Evolutionary conservation across 257 asterid genomes (phyloP), one percentile per base, ranked within the genome.

Genomic region (Perilla frutescens): DNA sequence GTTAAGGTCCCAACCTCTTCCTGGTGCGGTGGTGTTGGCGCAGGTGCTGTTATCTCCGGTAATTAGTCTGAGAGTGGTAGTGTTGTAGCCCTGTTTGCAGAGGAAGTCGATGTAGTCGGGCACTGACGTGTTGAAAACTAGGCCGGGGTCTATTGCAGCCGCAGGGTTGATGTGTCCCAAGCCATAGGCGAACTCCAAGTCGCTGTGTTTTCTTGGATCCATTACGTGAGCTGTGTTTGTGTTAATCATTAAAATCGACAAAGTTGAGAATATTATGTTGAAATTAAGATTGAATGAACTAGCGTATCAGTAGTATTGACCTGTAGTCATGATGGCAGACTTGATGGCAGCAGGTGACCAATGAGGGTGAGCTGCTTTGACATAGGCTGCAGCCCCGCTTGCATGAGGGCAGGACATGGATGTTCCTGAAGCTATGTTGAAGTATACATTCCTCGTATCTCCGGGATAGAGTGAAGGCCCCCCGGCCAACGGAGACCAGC

Each of bases 401-500:
- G 84, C 86, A 49, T 84, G 88, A 70, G 88, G 88, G 60, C 88
- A 81, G n/a, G 86, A 76, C 86, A 84, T 81, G 75, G 88, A 81
- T 55, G 88, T 81, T 15, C 87, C 87, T 1, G 87, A 83, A n/a
- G 70, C 74, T 57, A 83, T 81, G 72, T 78, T 83, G 80, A 56
- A 80, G 45, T 58, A 39, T 2, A 53, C 45, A 40, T 4, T 32
- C 70, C 80, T 59, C 4, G 59, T 41, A 56, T 85, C 87, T 1
- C 2, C 82, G 1, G 62, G 8, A 55, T 49, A 61, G 7, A 44
- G 15, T 0, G 83, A 76, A 1, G 83, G 50, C 1, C 84, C 71
- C 0, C 84, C 71, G 8, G 89, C 48, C 34, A 74, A 1, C 0
- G 86, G 87, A 14, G 87, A 82, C 89, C 87, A 85, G 1, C 83